Evolutionary conservation across 2,329 filamentous ascomycete genomes (phyloP), one percentile per base, ranked within the genome.

Genomic region (Sporothrix inflata): DNA sequence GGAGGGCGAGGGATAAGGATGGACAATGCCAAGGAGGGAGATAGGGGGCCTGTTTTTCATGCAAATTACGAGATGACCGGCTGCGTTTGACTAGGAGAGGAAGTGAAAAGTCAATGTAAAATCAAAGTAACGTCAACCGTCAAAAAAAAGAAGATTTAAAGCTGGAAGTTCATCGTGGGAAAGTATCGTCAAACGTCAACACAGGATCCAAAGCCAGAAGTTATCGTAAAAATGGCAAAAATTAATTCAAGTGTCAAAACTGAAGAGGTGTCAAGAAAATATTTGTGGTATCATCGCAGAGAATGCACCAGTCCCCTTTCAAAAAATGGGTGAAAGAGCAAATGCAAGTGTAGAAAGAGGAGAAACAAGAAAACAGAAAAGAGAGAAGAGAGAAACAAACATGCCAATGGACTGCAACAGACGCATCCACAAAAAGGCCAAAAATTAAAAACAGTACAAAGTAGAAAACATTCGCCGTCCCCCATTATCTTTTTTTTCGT

Each of bases 231-330:
- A 61, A 30, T 61, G 57, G n/a, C 16, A 42, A 42, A n/a, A 19
- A 21, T 49, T n/a, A 49, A 49, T 49, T 49, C 47, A n/a, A n/a
- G 42, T 47, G 47, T 21, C 47, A 49, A 68, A 24, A 63, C 34
- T 16, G 45, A 40, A 19, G 45, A 53, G 45, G 6, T n/a, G 63
- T 47, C 63, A 34, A 40, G n/a, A 40, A 68, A 53, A 63, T 7
- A 53, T 53, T 24, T 38, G 65, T 70, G 71, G 71, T 72, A 72
- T 72, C 67, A 70, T 72, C 71, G 71, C 71, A 72, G 30, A 66
- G 55, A 70, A 72, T 72, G 71, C 67, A 67, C 71, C 49, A 45
- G 24, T 24, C 8, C 49, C 57, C 53, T 19, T 34, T n/a, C 51
- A 65, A 21, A 65, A 21, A 42, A 47, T 49, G 24, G 5, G 42